Percentiles rank a stretch among this genome's conserved stretches.
phyloP scores from a whole-genome alignment of 192 early-diverging fungal genomes.

The Dimargaris cristalligena region DNA sequence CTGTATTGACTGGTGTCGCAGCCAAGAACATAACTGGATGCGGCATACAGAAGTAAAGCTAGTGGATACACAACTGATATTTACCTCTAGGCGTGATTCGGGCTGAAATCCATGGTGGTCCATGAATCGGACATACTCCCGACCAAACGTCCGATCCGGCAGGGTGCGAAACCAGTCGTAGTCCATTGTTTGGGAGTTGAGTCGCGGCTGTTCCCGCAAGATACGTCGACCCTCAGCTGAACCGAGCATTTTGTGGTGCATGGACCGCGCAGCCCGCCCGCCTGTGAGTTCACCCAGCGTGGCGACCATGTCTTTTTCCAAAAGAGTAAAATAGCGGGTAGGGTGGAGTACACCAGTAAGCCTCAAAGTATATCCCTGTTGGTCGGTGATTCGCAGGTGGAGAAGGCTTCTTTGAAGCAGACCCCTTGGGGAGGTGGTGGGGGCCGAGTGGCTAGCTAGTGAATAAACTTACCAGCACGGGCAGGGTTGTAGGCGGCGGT shows the following conservation, averaged over 20 bases:
- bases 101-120: constrained; percentile 63
- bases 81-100: constrained; percentile 59
- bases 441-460: no score
- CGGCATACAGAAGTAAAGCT: no score
- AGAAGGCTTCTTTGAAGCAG: no score
- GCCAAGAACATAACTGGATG: no score
- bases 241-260: constrained; percentile 66
- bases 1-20: no score
- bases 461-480: constrained; percentile 45
- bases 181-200: constrained; percentile 52
- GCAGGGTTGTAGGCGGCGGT: constrained; percentile 59
- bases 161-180: constrained; percentile 38
- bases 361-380: no score
- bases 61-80: no score
- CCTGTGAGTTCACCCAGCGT: constrained; percentile 81
- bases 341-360: no score
- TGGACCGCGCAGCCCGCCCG: constrained; percentile 37
- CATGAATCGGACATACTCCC: constrained; percentile 68
- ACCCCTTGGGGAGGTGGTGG: no score
- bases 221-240: constrained; percentile 64
- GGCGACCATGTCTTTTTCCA: constrained; percentile 58
- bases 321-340: no score
- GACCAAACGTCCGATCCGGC: constrained; percentile 65
- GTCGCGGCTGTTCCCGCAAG: constrained; percentile 58
- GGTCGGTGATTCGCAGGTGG: no score